A percentile compares a stretch with the other conserved stretches of the same genome.
Conservation (phyloP, 1,284 basidiomycete species). For the Phaffia rhodozyma region DNA sequence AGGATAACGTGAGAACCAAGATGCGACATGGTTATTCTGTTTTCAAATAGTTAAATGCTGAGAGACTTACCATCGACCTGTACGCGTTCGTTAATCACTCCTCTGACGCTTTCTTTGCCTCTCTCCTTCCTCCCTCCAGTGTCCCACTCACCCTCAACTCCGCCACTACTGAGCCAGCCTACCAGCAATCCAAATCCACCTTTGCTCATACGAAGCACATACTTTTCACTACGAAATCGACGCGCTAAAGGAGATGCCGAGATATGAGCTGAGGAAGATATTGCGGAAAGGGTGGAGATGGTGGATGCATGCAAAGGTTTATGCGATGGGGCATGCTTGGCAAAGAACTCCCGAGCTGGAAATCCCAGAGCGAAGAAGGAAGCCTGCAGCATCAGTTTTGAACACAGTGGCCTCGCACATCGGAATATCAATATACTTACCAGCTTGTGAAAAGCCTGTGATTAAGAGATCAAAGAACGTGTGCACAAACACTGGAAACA, state of each 20-base stretch:
- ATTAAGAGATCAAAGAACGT: conserved; percentile 92
- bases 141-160: conserved; percentile 68
- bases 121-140: conserved; percentile 56
- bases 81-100: conserved; percentile 86
- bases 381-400: conserved; percentile 48
- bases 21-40: conserved; percentile 11
- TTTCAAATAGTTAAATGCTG: neutral
- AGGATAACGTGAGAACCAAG: neutral
- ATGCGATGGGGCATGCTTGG: conserved; percentile 57
- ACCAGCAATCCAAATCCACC: conserved; percentile 85
- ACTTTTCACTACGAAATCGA: conserved; percentile 80
- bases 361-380: conserved; percentile 2
- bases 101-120: conserved; percentile 63
- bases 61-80: conserved; percentile 64
- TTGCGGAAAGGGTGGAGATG: conserved; percentile 67
- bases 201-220: conserved; percentile 77
- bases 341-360: conserved; percentile 62
- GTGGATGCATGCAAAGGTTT: conserved; percentile 56
- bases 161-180: conserved; percentile 86
- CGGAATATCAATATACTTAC: conserved; percentile 65
- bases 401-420: conserved; percentile 64
- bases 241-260: conserved; percentile 70
- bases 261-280: conserved; percentile 74
- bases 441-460: conserved; percentile 77
- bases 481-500: conserved; percentile 94